Conservation (phyloP, 768 basidiomycete genomes). For the Leccinum fibrillosum region DNA sequence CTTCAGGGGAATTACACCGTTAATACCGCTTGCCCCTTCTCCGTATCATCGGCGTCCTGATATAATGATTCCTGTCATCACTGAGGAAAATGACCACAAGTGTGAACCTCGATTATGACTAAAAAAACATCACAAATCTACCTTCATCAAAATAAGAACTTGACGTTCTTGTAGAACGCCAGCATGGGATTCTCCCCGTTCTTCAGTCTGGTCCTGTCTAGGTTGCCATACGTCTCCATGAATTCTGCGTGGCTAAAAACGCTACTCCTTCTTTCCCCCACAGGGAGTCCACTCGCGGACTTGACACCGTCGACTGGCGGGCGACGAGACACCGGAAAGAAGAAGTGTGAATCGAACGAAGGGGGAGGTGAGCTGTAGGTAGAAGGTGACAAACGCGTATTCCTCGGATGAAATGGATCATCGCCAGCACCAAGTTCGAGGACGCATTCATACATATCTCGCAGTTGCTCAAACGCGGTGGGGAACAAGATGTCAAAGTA, state of each 20-base stretch:
- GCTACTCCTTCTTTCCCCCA: conserved; percentile 76
- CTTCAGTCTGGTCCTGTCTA: conserved; percentile 62
- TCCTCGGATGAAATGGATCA: conserved; percentile 19
- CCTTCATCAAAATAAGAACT: conserved; percentile 71
- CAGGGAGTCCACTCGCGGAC: conserved; percentile 72
- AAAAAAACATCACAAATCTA: not conserved
- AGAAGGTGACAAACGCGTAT: conserved; percentile 50
- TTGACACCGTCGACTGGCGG: conserved; percentile 65
- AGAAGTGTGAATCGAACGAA: conserved; percentile 60
- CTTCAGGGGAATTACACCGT: not conserved
- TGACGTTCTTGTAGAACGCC: conserved; percentile 90
- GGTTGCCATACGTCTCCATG: conserved; percentile 78
- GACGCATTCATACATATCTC: conserved; percentile 87
- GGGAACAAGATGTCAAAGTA: conserved; percentile 99
- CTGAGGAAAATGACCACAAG: not conserved
- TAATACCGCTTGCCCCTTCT: not conserved
- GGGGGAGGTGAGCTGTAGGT: conserved; percentile 47
- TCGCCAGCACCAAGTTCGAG: conserved; percentile 46
- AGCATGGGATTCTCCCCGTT: conserved; percentile 90
- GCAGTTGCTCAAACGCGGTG: conserved; percentile 78
- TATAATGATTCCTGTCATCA: not conserved
- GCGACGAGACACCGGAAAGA: conserved; percentile 57
- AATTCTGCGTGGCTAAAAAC: conserved; percentile 91
- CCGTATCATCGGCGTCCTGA: not conserved
- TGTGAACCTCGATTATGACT: not conserved